Evolutionary conservation across 176 grass and related monocot species (phyloP), one percentile per base, ranked within the genome.

Genomic region (Elymus sibiricus): DNA sequence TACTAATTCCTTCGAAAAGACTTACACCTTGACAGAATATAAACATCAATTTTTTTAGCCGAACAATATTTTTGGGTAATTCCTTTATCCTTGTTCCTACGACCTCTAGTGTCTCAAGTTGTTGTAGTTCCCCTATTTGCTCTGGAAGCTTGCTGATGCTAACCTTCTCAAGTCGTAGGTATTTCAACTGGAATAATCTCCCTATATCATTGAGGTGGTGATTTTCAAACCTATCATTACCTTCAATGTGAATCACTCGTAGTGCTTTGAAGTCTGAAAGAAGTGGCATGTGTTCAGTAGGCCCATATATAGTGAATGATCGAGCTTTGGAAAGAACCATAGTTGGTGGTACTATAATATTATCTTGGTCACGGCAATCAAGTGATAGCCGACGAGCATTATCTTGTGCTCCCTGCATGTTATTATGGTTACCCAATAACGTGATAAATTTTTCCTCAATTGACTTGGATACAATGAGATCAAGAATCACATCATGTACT

Each of bases 21-120:
- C 3, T 68, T 7, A 19, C 40, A 49, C 1, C 0, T 12, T 1
- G 0, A 51, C 1, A 16, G 16, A 0, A 7, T 9, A 86, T n/a
- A 0, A 29, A 13, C 59, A 24, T 73, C 60, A 86, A 47, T 14
- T n/a, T 21, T 47, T 12, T 24, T 1, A 86, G 73, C 5, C 39
- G 15, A 67, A 68, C 2, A n/a, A 86, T 76, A 15, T 72, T 60
- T 25, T 27, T 0, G 1, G 83, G 83, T 14, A 86, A 16, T 26
- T 73, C 49, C 11, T 16, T 32, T 38, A 72, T 42, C 14, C 17
- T 12, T 34, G 80, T 83, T 5, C n/a, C 11, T 25, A 4, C 74
- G 1, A 84, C 13, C 59, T 77, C 82, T 5, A 85, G 43, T 63
- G 19, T 77, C 40, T 85, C 70, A 42, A 85, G 64, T 42, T 62